Evolutionary conservation across 1,139 yeast genomes (phyloP).

Genomic region (Debaryomycetaceae sp.): DNA sequence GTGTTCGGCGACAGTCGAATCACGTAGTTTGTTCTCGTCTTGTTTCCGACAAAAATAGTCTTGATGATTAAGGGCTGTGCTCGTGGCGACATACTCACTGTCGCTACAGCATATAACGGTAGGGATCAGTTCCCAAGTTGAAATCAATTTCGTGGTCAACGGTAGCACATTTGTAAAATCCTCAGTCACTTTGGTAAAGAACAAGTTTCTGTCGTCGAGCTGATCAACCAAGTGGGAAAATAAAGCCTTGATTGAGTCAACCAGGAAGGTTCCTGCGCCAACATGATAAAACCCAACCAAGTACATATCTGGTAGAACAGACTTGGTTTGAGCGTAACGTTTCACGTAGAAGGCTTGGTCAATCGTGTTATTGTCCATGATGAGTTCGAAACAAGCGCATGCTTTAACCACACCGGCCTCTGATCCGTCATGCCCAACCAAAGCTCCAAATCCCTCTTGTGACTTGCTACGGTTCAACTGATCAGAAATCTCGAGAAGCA

Average conservation of each 20-base stretch:
- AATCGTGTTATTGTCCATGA: conserved; percentile 3
- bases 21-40: conserved; percentile 1
- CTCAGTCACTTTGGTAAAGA: background rate
- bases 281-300: conserved; percentile 22
- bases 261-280: background rate
- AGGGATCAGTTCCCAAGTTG: conserved; percentile 1
- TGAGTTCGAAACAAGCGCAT: conserved; percentile 15
- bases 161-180: background rate
- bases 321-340: conserved; percentile 17
- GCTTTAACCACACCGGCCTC: conserved; percentile 7
- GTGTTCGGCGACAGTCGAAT: background rate
- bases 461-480: conserved; percentile 9
- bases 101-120: conserved; percentile 11
- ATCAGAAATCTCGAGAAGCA: conserved; percentile 19
- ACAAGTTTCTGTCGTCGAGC: background rate
- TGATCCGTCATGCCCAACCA: conserved; percentile 13
- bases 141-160: background rate
- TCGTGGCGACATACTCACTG: conserved; percentile 17
- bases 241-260: background rate
- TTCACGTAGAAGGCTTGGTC: conserved; percentile 15
- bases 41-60: conserved; percentile 8
- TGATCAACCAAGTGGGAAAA: background rate
- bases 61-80: conserved; percentile 16
- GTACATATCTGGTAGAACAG: conserved; percentile 16
- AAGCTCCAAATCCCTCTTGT: conserved; percentile 13